phyloP scores from a whole-genome alignment of 1,284 basidiomycete genomes.

The Sutorius eximius region DNA sequence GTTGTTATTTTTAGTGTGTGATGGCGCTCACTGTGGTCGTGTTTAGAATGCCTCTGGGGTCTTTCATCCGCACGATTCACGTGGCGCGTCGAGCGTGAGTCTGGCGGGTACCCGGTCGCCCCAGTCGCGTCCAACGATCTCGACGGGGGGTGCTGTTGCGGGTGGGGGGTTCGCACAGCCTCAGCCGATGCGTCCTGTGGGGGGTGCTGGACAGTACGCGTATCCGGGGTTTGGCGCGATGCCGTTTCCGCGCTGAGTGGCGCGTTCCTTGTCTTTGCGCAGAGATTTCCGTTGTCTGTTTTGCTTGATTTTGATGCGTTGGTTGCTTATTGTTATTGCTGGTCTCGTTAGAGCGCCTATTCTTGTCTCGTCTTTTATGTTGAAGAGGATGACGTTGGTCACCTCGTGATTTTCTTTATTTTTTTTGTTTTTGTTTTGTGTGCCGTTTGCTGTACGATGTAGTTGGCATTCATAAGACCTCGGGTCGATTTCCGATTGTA shows the following conservation, averaged over 20 bases:
- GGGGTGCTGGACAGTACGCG: constrained; percentile 16
- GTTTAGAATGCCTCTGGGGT: constrained; percentile 22
- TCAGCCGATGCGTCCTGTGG: constrained; percentile 23
- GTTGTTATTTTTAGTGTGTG: constrained; percentile 1
- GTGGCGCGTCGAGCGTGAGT: constrained; percentile 8
- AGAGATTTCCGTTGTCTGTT: too few relatives aligned
- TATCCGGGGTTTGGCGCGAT: constrained; percentile 23
- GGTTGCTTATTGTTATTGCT: too few relatives aligned
- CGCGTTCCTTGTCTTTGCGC: too few relatives aligned
- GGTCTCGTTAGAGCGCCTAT: too few relatives aligned
- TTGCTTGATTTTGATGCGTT: too few relatives aligned
- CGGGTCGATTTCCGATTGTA: too few relatives aligned
- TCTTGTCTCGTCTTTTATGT: too few relatives aligned
- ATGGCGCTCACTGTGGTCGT: constrained; percentile 6
- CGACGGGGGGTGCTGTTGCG: constrained; percentile 3
- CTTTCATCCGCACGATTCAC: constrained; percentile 24
- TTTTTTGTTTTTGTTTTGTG: too few relatives aligned
- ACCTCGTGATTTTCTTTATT: too few relatives aligned
- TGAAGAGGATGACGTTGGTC: too few relatives aligned
- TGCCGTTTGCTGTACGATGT: too few relatives aligned
- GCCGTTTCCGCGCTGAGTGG: constrained; percentile 16
- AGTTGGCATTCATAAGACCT: too few relatives aligned
- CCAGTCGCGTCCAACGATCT: constrained; percentile 18
- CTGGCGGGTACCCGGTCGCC: constrained; percentile 17
- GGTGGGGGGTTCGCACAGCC: constrained; percentile 24